Percentiles rank a stretch among this genome's conserved stretches.
Evolutionary conservation across 2,329 filamentous ascomycete species (phyloP).

Genomic region (Fusarium proliferatum): DNA sequence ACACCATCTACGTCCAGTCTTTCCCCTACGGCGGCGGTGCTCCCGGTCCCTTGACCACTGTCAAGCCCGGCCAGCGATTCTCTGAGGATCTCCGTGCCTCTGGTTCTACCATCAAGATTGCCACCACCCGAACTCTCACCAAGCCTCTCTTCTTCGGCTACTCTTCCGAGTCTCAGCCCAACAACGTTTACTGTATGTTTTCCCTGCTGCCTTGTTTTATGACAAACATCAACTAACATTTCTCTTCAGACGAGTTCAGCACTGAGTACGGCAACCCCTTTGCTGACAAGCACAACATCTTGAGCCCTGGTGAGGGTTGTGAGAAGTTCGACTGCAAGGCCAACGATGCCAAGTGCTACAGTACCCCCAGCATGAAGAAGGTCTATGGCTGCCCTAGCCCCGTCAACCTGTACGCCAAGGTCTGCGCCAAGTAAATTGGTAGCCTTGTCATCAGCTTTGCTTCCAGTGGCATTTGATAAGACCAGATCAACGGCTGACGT

Average conservation of each 20-base stretch:
- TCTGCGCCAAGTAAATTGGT: conserved; percentile 43
- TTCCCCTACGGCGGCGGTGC: conserved; percentile 48
- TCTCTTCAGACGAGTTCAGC: conserved; percentile 52
- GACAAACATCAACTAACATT: conserved; percentile 6
- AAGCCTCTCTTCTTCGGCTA: conserved; percentile 57
- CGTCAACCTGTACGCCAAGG: conserved; percentile 49
- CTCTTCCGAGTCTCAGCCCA: conserved; percentile 50
- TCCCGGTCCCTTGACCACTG: conserved; percentile 48
- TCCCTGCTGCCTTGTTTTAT: not conserved
- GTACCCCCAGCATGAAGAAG: conserved; percentile 51
- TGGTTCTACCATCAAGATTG: conserved; percentile 57
- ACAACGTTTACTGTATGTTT: conserved; percentile 55
- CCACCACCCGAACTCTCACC: conserved; percentile 51
- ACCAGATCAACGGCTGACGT: not conserved
- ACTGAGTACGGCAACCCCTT: conserved; percentile 55
- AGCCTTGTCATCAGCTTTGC: not conserved
- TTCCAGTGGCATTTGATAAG: not conserved
- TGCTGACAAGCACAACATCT: conserved; percentile 49
- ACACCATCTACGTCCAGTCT: conserved; percentile 52
- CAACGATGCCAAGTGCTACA: conserved; percentile 53
- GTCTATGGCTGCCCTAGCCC: conserved; percentile 56
- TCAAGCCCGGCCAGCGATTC: conserved; percentile 50
- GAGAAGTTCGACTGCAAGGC: conserved; percentile 53
- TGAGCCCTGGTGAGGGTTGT: conserved; percentile 53
- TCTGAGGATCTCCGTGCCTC: conserved; percentile 49